Evolutionary conservation across 441 rosid genomes (phyloP), one percentile per base, ranked within the genome.

Genomic region (Erodium texanum): DNA sequence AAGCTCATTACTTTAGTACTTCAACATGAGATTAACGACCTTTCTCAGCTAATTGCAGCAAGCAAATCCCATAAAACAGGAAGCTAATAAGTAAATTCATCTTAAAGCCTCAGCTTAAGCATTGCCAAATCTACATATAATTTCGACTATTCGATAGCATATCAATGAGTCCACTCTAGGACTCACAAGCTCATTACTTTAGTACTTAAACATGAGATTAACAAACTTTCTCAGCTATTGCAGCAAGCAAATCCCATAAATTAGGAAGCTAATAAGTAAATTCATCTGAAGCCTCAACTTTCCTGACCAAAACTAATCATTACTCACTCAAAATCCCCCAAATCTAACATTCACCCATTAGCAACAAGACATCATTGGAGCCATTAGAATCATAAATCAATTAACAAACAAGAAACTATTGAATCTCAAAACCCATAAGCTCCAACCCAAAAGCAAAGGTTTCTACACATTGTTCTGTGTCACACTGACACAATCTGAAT

Each of bases 271-370:
- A 50, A 15, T 50, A 50, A 43, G 50, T 43, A 43, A 43, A 12
- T 43, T 10, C n/a, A 43, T 43, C 50, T 10, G 2, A 16, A 50
- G 20, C 20, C 20, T 11, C 58, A n/a, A 50, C 20, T n/a, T 34
- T n/a, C n/a, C n/a, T n/a, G n/a, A n/a, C n/a, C n/a, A n/a, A n/a
- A n/a, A n/a, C n/a, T n/a, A n/a, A n/a, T n/a, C n/a, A n/a, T n/a
- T n/a, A 50, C 8, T 50, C 20, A 50, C 16, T 5, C 58, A 50
- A 50, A 73, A 63, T 34, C 62, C 32, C 36, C 66, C 64, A 65
- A 75, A 73, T 73, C 82, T 65, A 32, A 72, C 58, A 5, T 50
- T 16, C 50, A 23, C 19, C 23, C 59, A 68, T 58, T 48, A 68
- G 20, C 71, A 62, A 24, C 29, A 45, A 69, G 11, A 54, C 11